Evolutionary conservation across 306 rosid genomes (phyloP), one percentile per base, ranked within the genome.

Genomic region (Trifolium repens): DNA sequence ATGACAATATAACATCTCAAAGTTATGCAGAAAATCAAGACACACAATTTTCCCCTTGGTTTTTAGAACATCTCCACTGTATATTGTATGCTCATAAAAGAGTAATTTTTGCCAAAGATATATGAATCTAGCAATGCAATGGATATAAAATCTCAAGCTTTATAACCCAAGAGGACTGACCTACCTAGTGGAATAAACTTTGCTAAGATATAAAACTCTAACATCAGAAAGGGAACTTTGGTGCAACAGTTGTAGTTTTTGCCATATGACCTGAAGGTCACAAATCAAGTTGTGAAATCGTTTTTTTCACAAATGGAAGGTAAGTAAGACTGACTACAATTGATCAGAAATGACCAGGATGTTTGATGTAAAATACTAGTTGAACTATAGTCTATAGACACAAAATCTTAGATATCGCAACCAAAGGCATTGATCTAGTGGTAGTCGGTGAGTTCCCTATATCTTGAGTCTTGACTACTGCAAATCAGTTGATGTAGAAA

Each of bases 151-250:
- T 62, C 78, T 42, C 0, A 24, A 19, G 37, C 24, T 42, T 11
- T 19, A 43, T 12, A 19, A 42, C 37, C 54, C 32, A 65, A 40
- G 52, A 42, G 37, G 71, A 13, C n/a, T 67, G 24, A 8, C 44
- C 30, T 64, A 17, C 24, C 49, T 37, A 39, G 49, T 16, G 30
- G 49, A 61, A 22, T 32, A 61, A 61, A 30, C 32, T 61, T 32
- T 24, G 7, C 22, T 5, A 14, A 61, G 67, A 15, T 61, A 61
- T 61, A 61, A 32, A 61, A 61, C 7, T 61, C 67, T 61, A 61
- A 13, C 22, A 32, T 61, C 35, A 7, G 39, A 59, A 59, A 26
- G 9, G 32, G 39, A 30, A 37, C 65, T 30, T 27, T 59, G 65
- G 39, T 26, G 39, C 40, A 27, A 59, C 17, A 30, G 4, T 26